Evolutionary conservation across 75 land plant species (phyloP).

Genomic region (Chamaecyparis obtusa): DNA sequence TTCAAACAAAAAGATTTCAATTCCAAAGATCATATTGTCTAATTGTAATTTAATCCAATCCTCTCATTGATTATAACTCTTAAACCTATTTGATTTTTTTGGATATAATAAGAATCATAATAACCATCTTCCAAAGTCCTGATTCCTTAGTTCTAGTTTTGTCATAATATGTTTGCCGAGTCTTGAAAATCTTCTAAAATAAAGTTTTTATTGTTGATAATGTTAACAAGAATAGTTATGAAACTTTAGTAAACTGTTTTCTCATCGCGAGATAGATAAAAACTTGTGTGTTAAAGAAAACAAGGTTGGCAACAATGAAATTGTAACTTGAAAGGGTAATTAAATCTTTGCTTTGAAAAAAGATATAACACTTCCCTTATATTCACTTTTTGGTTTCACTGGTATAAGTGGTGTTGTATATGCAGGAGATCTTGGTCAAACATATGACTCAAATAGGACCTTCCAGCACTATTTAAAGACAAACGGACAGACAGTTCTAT

Average conservation of each 20-base stretch:
- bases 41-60: neutral
- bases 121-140: neutral
- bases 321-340: neutral
- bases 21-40: neutral
- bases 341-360: neutral
- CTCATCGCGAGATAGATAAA: neutral
- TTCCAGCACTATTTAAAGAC: slow-evolving; percentile 36
- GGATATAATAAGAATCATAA: neutral
- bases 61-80: neutral
- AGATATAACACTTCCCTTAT: neutral
- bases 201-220: neutral
- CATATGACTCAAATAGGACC: slow-evolving; percentile 37
- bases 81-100: neutral
- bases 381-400: neutral
- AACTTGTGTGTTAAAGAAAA: neutral
- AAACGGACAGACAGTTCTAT: slow-evolving; percentile 43
- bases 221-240: neutral
- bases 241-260: neutral
- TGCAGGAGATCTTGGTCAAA: slow-evolving; percentile 61
- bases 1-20: neutral
- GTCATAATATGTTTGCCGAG: neutral
- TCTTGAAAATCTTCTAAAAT: neutral
- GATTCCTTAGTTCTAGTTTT: neutral
- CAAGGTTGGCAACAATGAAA: neutral
- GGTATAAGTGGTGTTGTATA: neutral